A percentile compares a stretch with the other conserved stretches of the same genome.
These are phyloP conservation scores for Colletotrichum truncatum DNA, from an alignment of 2,329 filamentous ascomycete species.

Conservation along the genomic window DNA sequence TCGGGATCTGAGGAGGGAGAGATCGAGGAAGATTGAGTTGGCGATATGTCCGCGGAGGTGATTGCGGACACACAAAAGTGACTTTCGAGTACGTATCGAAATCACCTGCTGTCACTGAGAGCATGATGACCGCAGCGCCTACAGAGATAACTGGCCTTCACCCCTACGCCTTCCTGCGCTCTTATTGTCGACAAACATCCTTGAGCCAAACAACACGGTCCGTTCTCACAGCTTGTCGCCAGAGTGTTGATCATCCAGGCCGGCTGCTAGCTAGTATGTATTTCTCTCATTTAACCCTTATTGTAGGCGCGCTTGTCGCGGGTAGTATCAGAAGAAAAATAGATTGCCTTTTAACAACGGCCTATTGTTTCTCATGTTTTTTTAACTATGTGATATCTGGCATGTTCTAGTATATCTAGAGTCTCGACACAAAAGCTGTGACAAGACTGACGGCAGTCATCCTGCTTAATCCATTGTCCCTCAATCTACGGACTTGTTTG, in stretches of 20 bases:
- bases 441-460: slow-evolving; percentile 63
- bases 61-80: not conserved
- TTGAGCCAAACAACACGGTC: too few species aligned
- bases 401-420: slow-evolving; percentile 31
- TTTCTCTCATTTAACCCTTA: slow-evolving; percentile 11
- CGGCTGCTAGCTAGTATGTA: slow-evolving; percentile 31
- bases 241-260: too few species aligned
- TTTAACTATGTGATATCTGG: not conserved
- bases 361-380: slow-evolving; percentile 1
- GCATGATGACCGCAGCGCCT: slow-evolving; percentile 28
- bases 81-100: slow-evolving; percentile 44
- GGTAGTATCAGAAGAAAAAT: not conserved
- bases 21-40: slow-evolving; percentile 81
- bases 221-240: too few species aligned
- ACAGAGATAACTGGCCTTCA: slow-evolving; percentile 17
- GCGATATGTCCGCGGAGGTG: not conserved
- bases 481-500: slow-evolving; percentile 55
- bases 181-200: not conserved
- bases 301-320: not conserved
- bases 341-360: slow-evolving; percentile 8
- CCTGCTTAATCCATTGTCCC: slow-evolving; percentile 70
- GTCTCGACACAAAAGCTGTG: slow-evolving; percentile 45
- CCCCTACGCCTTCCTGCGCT: not conserved
- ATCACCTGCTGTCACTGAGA: slow-evolving; percentile 36
- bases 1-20: slow-evolving; percentile 97